These are phyloP conservation scores for Colletotrichum shisoi DNA, from an alignment of 2,329 filamentous ascomycete species.

Conservation along the genomic window DNA sequence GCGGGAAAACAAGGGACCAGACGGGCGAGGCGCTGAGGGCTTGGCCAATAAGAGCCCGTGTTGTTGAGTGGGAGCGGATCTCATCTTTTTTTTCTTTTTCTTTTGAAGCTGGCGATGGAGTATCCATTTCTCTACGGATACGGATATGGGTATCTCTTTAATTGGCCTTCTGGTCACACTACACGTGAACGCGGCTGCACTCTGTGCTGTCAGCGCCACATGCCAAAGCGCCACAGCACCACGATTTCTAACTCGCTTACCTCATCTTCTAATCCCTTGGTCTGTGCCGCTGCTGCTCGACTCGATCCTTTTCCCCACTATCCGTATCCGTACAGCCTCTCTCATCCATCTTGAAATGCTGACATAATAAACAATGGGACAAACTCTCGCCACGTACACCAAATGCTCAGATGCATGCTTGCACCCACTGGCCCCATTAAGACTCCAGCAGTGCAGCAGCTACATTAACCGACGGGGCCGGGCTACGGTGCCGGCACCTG, in stretches of 20 bases:
- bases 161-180: slow-evolving; percentile 8
- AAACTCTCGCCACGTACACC: slow-evolving; percentile 35
- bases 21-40: not conserved
- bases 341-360: slow-evolving; percentile 4
- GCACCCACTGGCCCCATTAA: not conserved
- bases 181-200: slow-evolving; percentile 5
- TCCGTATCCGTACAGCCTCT: too few relatives aligned
- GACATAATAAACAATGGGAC: slow-evolving; percentile 1
- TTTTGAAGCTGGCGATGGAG: too few relatives aligned
- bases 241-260: not conserved
- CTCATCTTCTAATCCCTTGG: not conserved
- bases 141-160: not conserved
- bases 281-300: not conserved
- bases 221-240: not conserved
- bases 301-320: not conserved
- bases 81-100: not conserved
- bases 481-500: not conserved
- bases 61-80: not conserved
- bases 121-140: too few relatives aligned
- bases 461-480: slow-evolving; percentile 12
- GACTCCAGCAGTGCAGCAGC: slow-evolving; percentile 26
- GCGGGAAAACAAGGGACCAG: slow-evolving; percentile 36
- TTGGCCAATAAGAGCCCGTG: slow-evolving; percentile 16
- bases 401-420: slow-evolving; percentile 12
- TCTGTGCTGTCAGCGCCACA: too few relatives aligned